Conservation (phyloP, 306 rosid genomes). For the Abrus pulchellus region DNA sequence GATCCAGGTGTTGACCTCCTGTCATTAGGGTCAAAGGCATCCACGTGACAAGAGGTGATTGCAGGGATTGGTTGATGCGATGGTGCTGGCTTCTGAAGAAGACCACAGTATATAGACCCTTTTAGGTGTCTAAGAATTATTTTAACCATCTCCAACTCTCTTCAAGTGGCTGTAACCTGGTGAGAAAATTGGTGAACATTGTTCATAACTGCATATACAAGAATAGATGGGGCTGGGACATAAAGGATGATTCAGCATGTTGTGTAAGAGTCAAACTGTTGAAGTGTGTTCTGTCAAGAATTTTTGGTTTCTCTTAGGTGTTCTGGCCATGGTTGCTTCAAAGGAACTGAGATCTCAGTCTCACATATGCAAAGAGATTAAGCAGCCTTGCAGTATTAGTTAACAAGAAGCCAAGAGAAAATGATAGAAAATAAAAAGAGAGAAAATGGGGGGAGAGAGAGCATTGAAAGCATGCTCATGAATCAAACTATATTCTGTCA, state of each 20-base stretch:
- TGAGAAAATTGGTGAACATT: background rate
- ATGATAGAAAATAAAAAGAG: conserved; percentile 8
- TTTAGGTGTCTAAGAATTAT: conserved; percentile 1
- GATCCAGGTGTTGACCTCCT: background rate
- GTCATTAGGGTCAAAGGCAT: background rate
- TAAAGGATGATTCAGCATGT: background rate
- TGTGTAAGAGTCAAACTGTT: background rate
- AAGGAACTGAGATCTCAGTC: background rate
- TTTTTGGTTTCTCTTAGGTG: conserved; percentile 12
- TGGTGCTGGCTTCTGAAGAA: background rate
- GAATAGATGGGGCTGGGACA: background rate
- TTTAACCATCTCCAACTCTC: background rate
- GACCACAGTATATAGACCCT: background rate
- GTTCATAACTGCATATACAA: background rate
- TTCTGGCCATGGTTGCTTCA: conserved; percentile 6
- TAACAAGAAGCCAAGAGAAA: conserved; percentile 22
- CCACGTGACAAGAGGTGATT: background rate
- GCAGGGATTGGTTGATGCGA: background rate
- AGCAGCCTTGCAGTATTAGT: conserved; percentile 7
- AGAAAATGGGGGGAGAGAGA: background rate
- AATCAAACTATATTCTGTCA: background rate
- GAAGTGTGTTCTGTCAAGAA: background rate
- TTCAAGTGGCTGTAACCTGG: background rate
- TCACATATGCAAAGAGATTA: conserved; percentile 26
- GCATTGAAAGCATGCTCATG: background rate